Evolutionary conservation across 208 protist species (phyloP), one percentile per base, ranked within the genome.

Genomic region (Leishmania turanica): DNA sequence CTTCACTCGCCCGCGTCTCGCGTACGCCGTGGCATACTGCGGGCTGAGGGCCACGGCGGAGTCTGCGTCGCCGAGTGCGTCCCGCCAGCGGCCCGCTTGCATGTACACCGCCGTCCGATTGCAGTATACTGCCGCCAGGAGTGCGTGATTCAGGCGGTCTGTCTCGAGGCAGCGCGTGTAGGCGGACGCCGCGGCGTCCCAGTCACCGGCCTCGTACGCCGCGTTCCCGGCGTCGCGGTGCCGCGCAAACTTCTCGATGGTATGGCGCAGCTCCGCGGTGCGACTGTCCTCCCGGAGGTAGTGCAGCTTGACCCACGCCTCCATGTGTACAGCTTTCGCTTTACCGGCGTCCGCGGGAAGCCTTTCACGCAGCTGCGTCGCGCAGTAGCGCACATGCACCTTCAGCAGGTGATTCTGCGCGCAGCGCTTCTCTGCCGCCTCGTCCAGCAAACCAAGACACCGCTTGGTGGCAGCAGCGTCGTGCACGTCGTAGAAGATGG

Each of bases 21-120:
- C 82, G 65, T 90, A 90, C 40, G 89, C 92, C 58, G 92, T 95
- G 68, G 84, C 86, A 81, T 93, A 90, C n/a, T 83, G 74, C 31
- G 78, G 81, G 64, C 91, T 91, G 58, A 90, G 83, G 4, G 72
- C 40, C 74, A 97, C 84, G 7, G 90, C 87, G 21, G 75, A 71
- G 54, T 91, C 79, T 19, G 88, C 77, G 81, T 96, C 90, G 49
- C 65, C 53, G 5, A 95, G 87, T 0, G 92, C 92, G 45, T 92
- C 89, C 8, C 70, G 75, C 91, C 88, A 96, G 17, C 88, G 83
- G 0, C 84, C 88, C 45, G 79, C 73, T 85, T 98, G 92, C 84
- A 96, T 96, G 69, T 87, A 90, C 54, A 92, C 89, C n/a, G 95
- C 92, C 27, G 93, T 89, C 24, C 95, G 92, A 74, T 97, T 96